phyloP scores from a whole-genome alignment of 768 basidiomycete species.

The Amanita subjunquillea region DNA sequence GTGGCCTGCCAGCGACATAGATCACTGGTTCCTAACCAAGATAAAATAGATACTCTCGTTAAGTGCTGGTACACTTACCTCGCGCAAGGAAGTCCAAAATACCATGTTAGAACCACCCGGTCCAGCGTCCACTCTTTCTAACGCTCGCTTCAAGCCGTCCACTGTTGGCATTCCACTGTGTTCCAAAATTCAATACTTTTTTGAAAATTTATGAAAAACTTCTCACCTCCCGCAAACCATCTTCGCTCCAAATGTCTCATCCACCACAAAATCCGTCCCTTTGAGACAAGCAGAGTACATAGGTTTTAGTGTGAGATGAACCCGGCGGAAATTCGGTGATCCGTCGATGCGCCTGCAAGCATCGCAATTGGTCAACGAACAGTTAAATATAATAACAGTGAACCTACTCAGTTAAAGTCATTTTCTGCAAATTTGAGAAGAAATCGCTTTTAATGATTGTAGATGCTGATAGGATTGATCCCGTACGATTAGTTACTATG shows the following conservation, averaged over 20 bases:
- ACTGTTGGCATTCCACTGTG: constrained; percentile 90
- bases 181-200: constrained; percentile 14
- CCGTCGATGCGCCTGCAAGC: constrained; percentile 73
- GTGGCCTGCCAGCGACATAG: constrained; percentile 78
- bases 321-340: constrained; percentile 84
- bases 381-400: background rate
- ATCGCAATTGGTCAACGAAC: background rate
- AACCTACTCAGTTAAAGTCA: constrained; percentile 85
- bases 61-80: constrained; percentile 34
- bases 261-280: constrained; percentile 26
- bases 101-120: constrained; percentile 67
- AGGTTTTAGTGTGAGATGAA: constrained; percentile 51
- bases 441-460: constrained; percentile 95
- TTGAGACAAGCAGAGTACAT: constrained; percentile 19
- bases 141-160: constrained; percentile 72
- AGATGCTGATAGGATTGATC: constrained; percentile 79
- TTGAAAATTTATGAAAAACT: constrained; percentile 1
- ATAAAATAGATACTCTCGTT: background rate
- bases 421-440: constrained; percentile 91
- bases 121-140: constrained; percentile 71
- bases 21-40: constrained; percentile 76
- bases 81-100: constrained; percentile 92
- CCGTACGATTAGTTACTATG: constrained; percentile 76
- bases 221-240: constrained; percentile 72
- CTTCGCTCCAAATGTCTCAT: constrained; percentile 30